Evolutionary conservation across 1,284 basidiomycete genomes (phyloP), one percentile per base, ranked within the genome.

Genomic region (Porphyrellus sp.): DNA sequence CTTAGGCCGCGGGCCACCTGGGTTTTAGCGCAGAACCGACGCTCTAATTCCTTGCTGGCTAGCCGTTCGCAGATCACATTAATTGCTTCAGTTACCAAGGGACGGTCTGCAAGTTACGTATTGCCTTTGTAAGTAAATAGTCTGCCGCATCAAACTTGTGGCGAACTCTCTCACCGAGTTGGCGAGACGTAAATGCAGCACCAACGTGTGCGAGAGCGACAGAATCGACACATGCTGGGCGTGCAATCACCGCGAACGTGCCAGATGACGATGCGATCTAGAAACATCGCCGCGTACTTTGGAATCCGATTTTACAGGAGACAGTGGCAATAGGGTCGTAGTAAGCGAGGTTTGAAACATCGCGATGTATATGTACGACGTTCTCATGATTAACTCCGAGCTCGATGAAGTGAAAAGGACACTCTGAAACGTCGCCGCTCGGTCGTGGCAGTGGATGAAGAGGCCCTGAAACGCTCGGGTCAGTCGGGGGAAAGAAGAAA

Each of bases 271-370:
- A 11, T 33, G 43, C 20, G 13, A 57, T 42, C 34, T 30, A 27
- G 37, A 25, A 24, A 33, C 23, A 33, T 18, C n/a, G 6, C 25
- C 9, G 20, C 33, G 30, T 16, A 12, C 34, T 34, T 3, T 16
- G n/a, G 27, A 38, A 6, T n/a, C 9, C 15, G 16, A 15, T 40
- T 12, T 23, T 41, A 23, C n/a, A 33, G 31, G 28, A 34, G 30
- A 38, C 46, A 9, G 20, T 35, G 21, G 42, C 35, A 40, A 21
- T 34, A 16, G 16, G 11, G 4, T 18, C 23, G 37, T 31, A 45
- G 37, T 31, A 45, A 45, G 56, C 38, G 37, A 49, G 34, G 24
- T 8, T 25, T 59, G 56, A 55, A 57, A 56, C 55, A 33, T 57
- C 16, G 13, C 13, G 23, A 13, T 21, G 20, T 20, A 27, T 20